Evolutionary conservation across 371 early-diverging fungal genomes (phyloP).

Genomic region (Batkoa obscura): DNA sequence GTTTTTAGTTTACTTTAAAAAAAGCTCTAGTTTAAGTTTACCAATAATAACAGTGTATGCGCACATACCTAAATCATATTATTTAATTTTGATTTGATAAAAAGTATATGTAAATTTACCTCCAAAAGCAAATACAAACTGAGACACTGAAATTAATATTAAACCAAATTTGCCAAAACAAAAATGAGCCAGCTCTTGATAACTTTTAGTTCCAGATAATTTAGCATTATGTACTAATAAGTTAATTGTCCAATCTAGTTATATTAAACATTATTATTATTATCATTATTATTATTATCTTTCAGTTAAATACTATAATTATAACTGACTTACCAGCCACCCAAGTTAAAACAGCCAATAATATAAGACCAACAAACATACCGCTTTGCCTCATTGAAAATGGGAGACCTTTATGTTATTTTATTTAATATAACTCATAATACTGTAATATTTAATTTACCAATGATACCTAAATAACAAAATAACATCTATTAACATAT

Average conservation of each 20-base stretch:
- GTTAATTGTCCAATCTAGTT: conserved; percentile 52
- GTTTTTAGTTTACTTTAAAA: conserved; percentile 3
- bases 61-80: conserved; percentile 30
- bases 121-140: conserved; percentile 67
- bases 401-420: conserved; percentile 12
- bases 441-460: background rate
- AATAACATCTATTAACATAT: background rate
- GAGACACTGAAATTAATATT: conserved; percentile 48
- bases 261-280: background rate
- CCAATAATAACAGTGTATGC: conserved; percentile 62
- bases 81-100: background rate
- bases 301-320: background rate
- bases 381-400: conserved; percentile 21
- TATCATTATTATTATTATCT: background rate
- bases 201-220: conserved; percentile 44
- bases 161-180: conserved; percentile 53
- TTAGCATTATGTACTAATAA: conserved; percentile 45
- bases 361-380: conserved; percentile 34
- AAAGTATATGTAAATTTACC: conserved; percentile 19
- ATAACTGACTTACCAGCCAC: conserved; percentile 29
- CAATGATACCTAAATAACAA: conserved; percentile 7
- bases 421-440: background rate
- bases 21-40: conserved; percentile 13
- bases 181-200: conserved; percentile 52
- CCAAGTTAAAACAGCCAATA: conserved; percentile 37